phyloP scores from a whole-genome alignment of 2,329 filamentous ascomycete genomes.

The Xylariales sp. region DNA sequence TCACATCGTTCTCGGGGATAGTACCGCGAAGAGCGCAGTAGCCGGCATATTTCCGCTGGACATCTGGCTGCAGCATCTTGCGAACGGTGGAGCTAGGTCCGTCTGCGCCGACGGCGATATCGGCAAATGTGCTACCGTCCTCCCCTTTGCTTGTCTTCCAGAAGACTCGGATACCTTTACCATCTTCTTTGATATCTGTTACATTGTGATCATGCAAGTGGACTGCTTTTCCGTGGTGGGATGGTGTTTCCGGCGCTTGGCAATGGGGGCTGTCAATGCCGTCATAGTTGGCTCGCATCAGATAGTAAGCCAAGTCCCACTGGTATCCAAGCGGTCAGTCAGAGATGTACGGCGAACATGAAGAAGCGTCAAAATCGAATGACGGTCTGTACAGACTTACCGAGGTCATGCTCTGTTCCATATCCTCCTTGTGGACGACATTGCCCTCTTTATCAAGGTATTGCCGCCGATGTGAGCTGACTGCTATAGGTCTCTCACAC shows the following conservation, averaged over 20 bases:
- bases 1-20: conserved; percentile 32
- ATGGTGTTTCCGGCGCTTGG: conserved; percentile 20
- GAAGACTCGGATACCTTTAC: conserved; percentile 23
- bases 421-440: conserved; percentile 27
- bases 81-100: conserved; percentile 36
- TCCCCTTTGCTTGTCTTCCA: conserved; percentile 28
- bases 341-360: background rate
- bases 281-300: conserved; percentile 41
- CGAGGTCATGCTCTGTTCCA: conserved; percentile 40
- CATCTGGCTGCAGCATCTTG: conserved; percentile 24
- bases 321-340: background rate
- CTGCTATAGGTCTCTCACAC: conserved; percentile 27
- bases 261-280: conserved; percentile 28
- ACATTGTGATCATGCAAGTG: conserved; percentile 31
- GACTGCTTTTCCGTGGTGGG: conserved; percentile 23
- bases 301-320: conserved; percentile 41
- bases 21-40: conserved; percentile 40
- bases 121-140: conserved; percentile 24
- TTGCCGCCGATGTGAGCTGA: conserved; percentile 25
- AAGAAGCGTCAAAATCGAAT: too few species aligned
- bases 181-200: conserved; percentile 21
- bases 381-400: conserved; percentile 7
- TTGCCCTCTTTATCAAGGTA: conserved; percentile 29
- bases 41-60: conserved; percentile 30
- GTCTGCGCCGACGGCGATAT: conserved; percentile 39